Evolutionary conservation across 2,329 filamentous ascomycete species (phyloP).

Genomic region (Colletotrichum viniferum): DNA sequence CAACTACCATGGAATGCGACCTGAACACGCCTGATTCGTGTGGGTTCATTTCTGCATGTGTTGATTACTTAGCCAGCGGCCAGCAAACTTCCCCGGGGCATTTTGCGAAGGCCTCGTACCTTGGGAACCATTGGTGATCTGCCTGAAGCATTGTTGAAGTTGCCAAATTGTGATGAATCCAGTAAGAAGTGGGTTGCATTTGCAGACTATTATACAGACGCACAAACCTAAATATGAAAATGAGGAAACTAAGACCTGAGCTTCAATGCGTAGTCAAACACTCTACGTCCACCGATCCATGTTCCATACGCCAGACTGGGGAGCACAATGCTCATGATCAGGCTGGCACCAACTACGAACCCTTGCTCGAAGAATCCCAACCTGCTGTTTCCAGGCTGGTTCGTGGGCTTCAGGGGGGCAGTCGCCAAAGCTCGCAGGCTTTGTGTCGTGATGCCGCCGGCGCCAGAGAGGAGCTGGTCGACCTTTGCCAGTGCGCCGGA

Average conservation of each 20-base stretch:
- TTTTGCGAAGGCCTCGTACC: background rate
- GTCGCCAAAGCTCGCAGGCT: background rate
- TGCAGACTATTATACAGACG: background rate
- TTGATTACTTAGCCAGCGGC: background rate
- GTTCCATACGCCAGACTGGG: conserved; percentile 15
- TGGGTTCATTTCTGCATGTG: background rate
- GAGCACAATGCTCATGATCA: conserved; percentile 10
- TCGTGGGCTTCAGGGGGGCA: conserved; percentile 1
- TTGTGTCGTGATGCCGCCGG: background rate
- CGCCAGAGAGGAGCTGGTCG: conserved; percentile 1
- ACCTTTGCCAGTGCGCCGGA: background rate
- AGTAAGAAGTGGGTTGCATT: background rate
- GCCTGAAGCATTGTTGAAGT: background rate
- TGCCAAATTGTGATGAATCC: background rate
- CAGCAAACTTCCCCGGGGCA: background rate
- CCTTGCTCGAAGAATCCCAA: conserved; percentile 16
- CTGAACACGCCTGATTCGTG: background rate
- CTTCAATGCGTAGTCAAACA: conserved; percentile 9
- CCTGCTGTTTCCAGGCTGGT: conserved; percentile 9
- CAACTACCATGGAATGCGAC: background rate
- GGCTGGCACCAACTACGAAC: conserved; percentile 6
- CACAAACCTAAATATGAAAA: background rate
- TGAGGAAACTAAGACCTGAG: background rate
- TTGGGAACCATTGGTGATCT: background rate
- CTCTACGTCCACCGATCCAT: conserved; percentile 13